Percentiles rank a stretch among this genome's conserved stretches.
Evolutionary conservation across 1,284 basidiomycete species (phyloP).

Genomic region (Hortiboletus rubellus): DNA sequence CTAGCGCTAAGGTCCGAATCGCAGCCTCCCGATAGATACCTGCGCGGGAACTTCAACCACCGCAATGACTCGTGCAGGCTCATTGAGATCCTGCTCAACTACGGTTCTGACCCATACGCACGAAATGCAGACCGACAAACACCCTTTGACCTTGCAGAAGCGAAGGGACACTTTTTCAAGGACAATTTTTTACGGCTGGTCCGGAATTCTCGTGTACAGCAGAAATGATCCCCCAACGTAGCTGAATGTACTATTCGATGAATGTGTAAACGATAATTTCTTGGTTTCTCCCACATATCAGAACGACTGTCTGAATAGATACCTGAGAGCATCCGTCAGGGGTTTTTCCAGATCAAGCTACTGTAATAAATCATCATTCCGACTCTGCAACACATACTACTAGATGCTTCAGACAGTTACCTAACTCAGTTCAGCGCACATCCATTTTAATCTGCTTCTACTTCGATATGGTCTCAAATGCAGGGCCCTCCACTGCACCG

Average conservation of each 20-base stretch:
- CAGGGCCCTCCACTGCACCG: constrained; percentile 17
- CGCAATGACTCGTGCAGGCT: background rate
- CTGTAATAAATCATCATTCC: too few species aligned
- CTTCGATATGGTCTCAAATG: constrained; percentile 18
- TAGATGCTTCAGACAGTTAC: too few species aligned
- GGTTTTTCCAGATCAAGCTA: background rate
- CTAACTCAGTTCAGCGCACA: too few species aligned
- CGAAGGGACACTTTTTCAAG: background rate
- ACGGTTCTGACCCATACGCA: background rate
- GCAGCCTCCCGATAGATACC: too few species aligned
- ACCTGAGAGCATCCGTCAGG: background rate
- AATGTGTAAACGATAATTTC: too few species aligned
- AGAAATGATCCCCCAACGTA: background rate
- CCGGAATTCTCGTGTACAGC: background rate
- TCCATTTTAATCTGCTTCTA: background rate
- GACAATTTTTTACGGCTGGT: constrained; percentile 1
- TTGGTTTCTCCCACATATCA: too few species aligned
- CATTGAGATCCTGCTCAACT: background rate
- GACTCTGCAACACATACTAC: too few species aligned
- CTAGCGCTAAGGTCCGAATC: too few species aligned
- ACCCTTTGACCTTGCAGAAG: background rate
- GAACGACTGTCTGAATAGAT: too few species aligned
- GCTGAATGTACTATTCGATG: background rate
- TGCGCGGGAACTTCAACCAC: background rate
- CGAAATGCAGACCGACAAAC: background rate